Percentiles rank a stretch among this genome's conserved stretches.
Evolutionary conservation across 352 stramenopile genomes (phyloP).

Genomic region (Phytophthora pluvialis): DNA sequence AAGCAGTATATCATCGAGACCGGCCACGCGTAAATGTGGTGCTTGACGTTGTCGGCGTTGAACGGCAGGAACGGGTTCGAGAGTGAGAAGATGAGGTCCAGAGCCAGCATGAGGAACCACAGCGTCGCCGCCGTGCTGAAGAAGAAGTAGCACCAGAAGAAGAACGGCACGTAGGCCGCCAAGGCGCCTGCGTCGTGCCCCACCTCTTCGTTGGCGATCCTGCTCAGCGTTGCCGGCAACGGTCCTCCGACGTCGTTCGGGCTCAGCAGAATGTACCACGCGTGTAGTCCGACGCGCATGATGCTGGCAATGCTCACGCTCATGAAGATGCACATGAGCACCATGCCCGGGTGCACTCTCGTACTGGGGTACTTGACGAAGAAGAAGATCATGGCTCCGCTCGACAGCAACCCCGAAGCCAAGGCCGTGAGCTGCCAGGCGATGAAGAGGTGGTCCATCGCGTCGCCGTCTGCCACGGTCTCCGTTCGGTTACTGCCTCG

Average conservation of each 20-base stretch:
- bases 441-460: constrained; percentile 70
- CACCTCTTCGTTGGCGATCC: constrained; percentile 69
- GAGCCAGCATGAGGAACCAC: constrained; percentile 87
- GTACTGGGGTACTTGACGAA: constrained; percentile 72
- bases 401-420: constrained; percentile 54
- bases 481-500: constrained; percentile 13
- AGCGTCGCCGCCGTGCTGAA: constrained; percentile 80
- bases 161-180: constrained; percentile 66
- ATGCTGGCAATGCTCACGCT: constrained; percentile 72
- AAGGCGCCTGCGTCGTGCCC: constrained; percentile 30
- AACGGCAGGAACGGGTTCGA: constrained; percentile 89
- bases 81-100: constrained; percentile 88
- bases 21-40: constrained; percentile 85
- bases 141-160: constrained; percentile 89
- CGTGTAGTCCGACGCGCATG: constrained; percentile 65
- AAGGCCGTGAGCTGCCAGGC: constrained; percentile 81
- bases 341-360: constrained; percentile 67
- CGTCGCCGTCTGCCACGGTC: background rate
- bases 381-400: constrained; percentile 69
- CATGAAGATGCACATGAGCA: constrained; percentile 84
- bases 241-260: constrained; percentile 22
- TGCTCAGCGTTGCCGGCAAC: constrained; percentile 56
- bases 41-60: constrained; percentile 86
- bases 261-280: constrained; percentile 44
- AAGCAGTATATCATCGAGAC: constrained; percentile 69